phyloP scores from a whole-genome alignment of 2,329 filamentous ascomycete species.

The Aureobasidium sp. region DNA sequence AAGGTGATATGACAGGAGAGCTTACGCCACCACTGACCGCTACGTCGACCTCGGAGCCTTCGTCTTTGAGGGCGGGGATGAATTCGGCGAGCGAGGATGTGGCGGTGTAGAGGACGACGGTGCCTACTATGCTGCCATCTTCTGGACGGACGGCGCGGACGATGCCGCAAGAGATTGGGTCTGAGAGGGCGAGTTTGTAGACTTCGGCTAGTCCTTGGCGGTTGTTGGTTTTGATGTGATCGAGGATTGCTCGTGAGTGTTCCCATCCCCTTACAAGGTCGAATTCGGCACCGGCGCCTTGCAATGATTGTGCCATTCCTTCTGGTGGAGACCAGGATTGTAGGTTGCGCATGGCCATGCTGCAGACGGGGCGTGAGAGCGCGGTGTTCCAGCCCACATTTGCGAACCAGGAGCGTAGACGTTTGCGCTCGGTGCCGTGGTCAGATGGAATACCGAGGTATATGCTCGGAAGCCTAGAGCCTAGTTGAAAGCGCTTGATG shows the following conservation, averaged over 20 bases:
- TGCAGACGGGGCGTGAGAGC: constrained; percentile 54
- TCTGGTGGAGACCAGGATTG: constrained; percentile 65
- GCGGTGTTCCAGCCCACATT: constrained; percentile 74
- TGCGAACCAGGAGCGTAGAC: constrained; percentile 72
- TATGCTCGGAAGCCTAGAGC: constrained; percentile 70
- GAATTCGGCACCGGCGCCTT: constrained; percentile 65
- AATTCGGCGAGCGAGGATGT: constrained; percentile 59
- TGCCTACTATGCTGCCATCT: constrained; percentile 63
- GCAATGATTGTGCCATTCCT: constrained; percentile 63
- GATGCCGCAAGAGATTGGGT: constrained; percentile 65
- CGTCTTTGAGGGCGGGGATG: constrained; percentile 57
- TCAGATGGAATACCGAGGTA: constrained; percentile 75
- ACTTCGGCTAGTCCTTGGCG: constrained; percentile 72
- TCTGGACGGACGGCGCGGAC: constrained; percentile 68
- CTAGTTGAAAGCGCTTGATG: constrained; percentile 73
- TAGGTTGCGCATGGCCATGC: constrained; percentile 67
- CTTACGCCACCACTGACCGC: constrained; percentile 60
- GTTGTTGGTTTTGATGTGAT: constrained; percentile 64
- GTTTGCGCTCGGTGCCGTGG: constrained; percentile 51
- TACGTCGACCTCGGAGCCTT: neutral
- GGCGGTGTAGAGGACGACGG: constrained; percentile 68
- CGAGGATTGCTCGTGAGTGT: constrained; percentile 63
- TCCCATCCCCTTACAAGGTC: constrained; percentile 76
- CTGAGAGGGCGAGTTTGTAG: constrained; percentile 65
- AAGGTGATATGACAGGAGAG: constrained; percentile 65